Percentiles rank a stretch among this genome's conserved stretches.
phyloP scores from a whole-genome alignment of 768 basidiomycete genomes.

The Xerocomellus amylosporus region DNA sequence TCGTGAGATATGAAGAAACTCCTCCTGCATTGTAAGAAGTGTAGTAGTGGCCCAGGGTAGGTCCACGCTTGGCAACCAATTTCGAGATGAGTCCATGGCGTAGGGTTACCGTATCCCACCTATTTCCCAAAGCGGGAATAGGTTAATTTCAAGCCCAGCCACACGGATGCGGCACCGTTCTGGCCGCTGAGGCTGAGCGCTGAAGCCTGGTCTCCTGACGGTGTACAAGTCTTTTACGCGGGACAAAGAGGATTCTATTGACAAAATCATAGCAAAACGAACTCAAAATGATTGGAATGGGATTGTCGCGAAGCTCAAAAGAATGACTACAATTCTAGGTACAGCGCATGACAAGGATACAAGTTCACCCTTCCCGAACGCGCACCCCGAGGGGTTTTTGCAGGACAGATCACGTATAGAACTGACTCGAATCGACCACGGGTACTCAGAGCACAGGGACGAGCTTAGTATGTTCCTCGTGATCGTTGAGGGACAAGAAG shows the following conservation, averaged over 20 bases:
- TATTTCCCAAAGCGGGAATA: too few relatives aligned
- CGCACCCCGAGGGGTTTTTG: not conserved
- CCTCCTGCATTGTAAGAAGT: too few relatives aligned
- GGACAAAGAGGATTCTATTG: not conserved
- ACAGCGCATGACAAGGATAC: not conserved
- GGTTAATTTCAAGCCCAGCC: too few relatives aligned
- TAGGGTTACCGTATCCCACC: too few relatives aligned
- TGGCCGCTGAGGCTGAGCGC: too few relatives aligned
- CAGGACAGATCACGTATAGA: not conserved
- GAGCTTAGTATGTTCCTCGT: slow-evolving; percentile 15
- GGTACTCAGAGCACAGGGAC: slow-evolving; percentile 13
- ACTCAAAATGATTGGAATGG: slow-evolving; percentile 1
- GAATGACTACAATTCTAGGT: slow-evolving; percentile 10
- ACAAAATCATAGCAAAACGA: not conserved
- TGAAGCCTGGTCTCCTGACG: not conserved
- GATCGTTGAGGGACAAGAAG: slow-evolving; percentile 24
- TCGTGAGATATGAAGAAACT: too few relatives aligned
- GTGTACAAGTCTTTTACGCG: not conserved
- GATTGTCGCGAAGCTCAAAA: not conserved
- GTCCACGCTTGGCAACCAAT: too few relatives aligned
- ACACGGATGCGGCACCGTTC: too few relatives aligned
- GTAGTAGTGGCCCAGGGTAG: too few relatives aligned
- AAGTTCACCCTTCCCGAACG: not conserved
- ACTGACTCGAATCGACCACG: not conserved
- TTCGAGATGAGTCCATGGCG: too few relatives aligned